phyloP scores from a whole-genome alignment of 208 protist species.

The Leishmania amazonensis region DNA sequence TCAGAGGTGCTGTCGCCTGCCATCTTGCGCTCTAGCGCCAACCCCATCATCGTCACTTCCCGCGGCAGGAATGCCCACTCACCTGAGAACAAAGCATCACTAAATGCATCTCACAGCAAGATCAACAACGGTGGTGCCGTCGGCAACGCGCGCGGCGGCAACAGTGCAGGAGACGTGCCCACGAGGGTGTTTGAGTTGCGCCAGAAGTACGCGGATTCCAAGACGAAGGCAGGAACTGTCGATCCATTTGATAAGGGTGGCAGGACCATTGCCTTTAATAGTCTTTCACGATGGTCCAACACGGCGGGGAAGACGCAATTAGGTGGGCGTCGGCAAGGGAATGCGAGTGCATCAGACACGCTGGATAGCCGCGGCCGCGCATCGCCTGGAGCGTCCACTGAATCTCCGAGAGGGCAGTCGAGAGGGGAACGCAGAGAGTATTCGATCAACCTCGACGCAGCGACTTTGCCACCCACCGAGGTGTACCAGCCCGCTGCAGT shows the following conservation, averaged over 20 bases:
- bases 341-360: not conserved
- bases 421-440: not conserved
- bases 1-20: not conserved
- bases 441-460: conserved; percentile 2
- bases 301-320: not conserved
- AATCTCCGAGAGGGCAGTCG: not conserved
- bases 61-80: not conserved
- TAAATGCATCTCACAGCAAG: not conserved
- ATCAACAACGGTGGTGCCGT: not conserved
- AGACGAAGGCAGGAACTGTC: not conserved
- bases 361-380: not conserved
- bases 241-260: not conserved
- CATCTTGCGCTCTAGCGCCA: not conserved
- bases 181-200: conserved; percentile 10
- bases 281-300: not conserved
- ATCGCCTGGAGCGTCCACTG: not conserved
- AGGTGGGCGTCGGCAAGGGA: not conserved
- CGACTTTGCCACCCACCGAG: not conserved
- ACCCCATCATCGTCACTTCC: not conserved
- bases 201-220: conserved; percentile 3
- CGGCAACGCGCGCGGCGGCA: not conserved
- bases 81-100: not conserved
- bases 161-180: not conserved
- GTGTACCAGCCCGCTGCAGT: not conserved
- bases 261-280: not conserved